A percentile compares a stretch with the other conserved stretches of the same genome.
Conservation (phyloP, 306 rosid species). For the Gastrolobium villosum region DNA sequence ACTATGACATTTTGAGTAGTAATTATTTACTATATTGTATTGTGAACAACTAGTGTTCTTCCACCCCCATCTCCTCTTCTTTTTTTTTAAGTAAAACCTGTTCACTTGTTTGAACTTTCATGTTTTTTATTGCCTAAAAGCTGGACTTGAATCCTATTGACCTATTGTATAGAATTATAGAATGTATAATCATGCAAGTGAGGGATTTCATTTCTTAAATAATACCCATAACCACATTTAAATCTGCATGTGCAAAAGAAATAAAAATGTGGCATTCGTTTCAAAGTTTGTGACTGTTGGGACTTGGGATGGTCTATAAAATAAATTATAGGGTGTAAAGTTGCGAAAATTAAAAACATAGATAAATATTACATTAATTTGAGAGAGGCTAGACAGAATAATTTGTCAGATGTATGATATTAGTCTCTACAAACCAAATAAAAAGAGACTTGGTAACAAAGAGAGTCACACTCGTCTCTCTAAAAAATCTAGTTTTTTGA, state of each 20-base stretch:
- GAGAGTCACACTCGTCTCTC: too few relatives aligned
- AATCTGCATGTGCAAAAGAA: not conserved
- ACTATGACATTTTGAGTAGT: conserved; percentile 11
- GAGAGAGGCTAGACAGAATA: too few relatives aligned
- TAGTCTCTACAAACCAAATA: too few relatives aligned
- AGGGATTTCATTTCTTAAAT: not conserved
- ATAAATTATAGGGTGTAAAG: too few relatives aligned
- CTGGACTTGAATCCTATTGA: not conserved
- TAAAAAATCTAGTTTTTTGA: too few relatives aligned
- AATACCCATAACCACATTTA: not conserved
- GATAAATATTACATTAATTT: too few relatives aligned
- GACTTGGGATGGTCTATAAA: too few relatives aligned
- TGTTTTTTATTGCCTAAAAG: conserved; percentile 2
- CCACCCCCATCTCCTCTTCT: not conserved
- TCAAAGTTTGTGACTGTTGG: too few relatives aligned
- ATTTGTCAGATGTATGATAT: too few relatives aligned
- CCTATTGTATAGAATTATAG: conserved; percentile 4
- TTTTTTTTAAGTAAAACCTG: not conserved
- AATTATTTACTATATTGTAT: conserved; percentile 4
- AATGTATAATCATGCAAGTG: not conserved
- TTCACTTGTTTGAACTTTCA: not conserved
- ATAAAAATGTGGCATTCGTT: not conserved
- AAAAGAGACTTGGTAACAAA: too few relatives aligned
- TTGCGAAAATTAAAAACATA: too few relatives aligned
- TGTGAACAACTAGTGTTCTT: not conserved